These are phyloP conservation scores for Elymus sibiricus DNA, from an alignment of 176 grass and related monocot genomes.

Conservation along the genomic window DNA sequence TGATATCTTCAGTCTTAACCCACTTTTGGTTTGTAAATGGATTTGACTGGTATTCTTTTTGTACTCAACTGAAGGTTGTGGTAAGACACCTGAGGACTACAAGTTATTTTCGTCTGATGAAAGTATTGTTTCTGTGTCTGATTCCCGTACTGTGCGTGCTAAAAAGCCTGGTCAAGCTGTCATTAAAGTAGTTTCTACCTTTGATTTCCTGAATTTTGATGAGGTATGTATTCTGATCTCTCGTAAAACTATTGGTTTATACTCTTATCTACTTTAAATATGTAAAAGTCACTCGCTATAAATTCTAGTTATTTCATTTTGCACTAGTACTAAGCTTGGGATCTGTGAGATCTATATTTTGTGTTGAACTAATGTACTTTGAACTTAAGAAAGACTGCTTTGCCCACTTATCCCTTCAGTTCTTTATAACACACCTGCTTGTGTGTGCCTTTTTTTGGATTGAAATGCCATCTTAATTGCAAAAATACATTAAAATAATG, in stretches of 20 bases:
- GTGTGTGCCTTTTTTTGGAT: not conserved
- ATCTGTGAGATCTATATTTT: constrained; percentile 11
- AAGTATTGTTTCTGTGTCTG: constrained; percentile 64
- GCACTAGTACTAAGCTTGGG: constrained; percentile 8
- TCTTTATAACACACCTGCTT: not conserved
- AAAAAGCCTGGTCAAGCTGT: constrained; percentile 74
- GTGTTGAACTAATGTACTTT: not conserved
- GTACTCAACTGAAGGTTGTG: constrained; percentile 65
- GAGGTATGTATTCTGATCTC: constrained; percentile 50
- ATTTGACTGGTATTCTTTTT: constrained; percentile 37
- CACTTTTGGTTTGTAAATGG: constrained; percentile 27
- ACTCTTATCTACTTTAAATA: not conserved
- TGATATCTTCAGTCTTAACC: constrained; percentile 28
- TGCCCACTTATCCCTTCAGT: not conserved
- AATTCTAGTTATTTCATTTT: constrained; percentile 10
- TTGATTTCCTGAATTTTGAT: constrained; percentile 79
- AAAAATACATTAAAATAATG: not conserved
- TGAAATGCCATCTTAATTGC: not conserved
- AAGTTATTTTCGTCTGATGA: constrained; percentile 82
- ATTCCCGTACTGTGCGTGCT: constrained; percentile 46
- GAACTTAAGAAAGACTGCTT: not conserved
- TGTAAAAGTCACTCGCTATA: not conserved
- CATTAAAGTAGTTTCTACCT: constrained; percentile 76
- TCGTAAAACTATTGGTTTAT: constrained; percentile 9
- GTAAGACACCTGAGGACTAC: constrained; percentile 61